Evolutionary conservation across 2,329 filamentous ascomycete species (phyloP), one percentile per base, ranked within the genome.

Genomic region (Paecilomyces sp.): DNA sequence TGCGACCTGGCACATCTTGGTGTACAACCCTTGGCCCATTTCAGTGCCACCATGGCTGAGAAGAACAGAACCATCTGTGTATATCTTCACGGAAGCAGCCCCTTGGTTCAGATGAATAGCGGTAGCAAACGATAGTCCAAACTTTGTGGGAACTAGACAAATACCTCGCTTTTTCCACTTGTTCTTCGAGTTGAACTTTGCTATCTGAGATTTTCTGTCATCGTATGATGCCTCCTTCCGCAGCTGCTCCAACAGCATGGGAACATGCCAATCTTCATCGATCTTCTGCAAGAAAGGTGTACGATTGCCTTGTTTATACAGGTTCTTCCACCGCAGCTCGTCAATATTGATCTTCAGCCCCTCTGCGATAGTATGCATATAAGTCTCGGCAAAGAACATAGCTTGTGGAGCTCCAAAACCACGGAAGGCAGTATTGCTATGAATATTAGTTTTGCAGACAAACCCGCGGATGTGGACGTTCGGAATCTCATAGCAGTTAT

Each of bases 1-100:
- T 1, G 66, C 66, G 0, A 69, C 61, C 52, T 67, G 65, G 33
- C 53, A 61, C 65, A 69, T 67, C 53, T 69, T 69, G 8, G 67
- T 69, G 47, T 67, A 66, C 12, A 69, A 52, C 0, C 67, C 67
- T 54, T 69, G 67, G 0, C 67, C 67, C 67, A 69, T 69, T 36
- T 69, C 67, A 1, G 64, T 67, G 3, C 67, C 67, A 0, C 67
- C 67, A 47, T 69, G 67, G 22, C 63, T 63, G 11, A 69, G 60
- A 3, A 69, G 58, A 13, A 69, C 60, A 1, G 63, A 65, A 1
- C 67, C 67, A 36, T 69, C 67, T 0, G 62, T 62, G 31, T 69
- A 69, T 30, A 68, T 61, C 13, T 62, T 58, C 1, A 69, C 66
- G 0, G 60, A 58, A 7, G 67, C 67, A 12, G 58, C 61, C 0